phyloP scores from a whole-genome alignment of 208 protist species.

The Trypanosoma melophagium region DNA sequence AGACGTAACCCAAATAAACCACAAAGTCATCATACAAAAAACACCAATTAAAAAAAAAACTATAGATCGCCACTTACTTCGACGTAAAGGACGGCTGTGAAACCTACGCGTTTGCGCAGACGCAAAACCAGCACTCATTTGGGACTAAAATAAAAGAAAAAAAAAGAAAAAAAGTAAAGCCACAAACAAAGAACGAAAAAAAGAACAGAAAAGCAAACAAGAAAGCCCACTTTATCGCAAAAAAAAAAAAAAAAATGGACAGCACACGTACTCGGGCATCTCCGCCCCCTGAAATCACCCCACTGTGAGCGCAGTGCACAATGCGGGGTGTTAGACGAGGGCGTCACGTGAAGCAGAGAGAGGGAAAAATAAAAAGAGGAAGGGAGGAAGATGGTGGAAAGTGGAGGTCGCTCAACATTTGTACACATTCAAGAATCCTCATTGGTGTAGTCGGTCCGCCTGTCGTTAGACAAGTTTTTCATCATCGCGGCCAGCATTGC shows the following conservation, averaged over 20 bases:
- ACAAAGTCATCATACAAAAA: background rate
- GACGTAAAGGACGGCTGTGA: background rate
- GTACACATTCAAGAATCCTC: conserved; percentile 39
- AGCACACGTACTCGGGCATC: background rate
- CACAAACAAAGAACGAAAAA: too few species aligned
- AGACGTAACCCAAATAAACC: background rate
- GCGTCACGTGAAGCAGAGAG: conserved; percentile 8
- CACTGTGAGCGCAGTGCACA: conserved; percentile 4
- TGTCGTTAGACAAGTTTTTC: conserved; percentile 40
- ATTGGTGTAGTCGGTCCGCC: conserved; percentile 29
- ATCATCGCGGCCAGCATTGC: conserved; percentile 21
- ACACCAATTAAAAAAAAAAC: background rate
- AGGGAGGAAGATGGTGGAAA: background rate
- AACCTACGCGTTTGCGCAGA: background rate
- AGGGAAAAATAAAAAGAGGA: background rate
- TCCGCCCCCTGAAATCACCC: conserved; percentile 21
- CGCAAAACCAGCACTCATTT: background rate
- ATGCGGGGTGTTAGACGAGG: conserved; percentile 24
- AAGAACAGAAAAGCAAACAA: too few species aligned
- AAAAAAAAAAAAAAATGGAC: background rate
- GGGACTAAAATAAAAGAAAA: background rate
- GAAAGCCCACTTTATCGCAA: too few species aligned
- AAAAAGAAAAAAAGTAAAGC: background rate
- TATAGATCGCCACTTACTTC: background rate
- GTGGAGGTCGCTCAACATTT: conserved; percentile 32